Evolutionary conservation across 2,329 filamentous ascomycete species (phyloP).

Genomic region (Trichoderma endophyticum): DNA sequence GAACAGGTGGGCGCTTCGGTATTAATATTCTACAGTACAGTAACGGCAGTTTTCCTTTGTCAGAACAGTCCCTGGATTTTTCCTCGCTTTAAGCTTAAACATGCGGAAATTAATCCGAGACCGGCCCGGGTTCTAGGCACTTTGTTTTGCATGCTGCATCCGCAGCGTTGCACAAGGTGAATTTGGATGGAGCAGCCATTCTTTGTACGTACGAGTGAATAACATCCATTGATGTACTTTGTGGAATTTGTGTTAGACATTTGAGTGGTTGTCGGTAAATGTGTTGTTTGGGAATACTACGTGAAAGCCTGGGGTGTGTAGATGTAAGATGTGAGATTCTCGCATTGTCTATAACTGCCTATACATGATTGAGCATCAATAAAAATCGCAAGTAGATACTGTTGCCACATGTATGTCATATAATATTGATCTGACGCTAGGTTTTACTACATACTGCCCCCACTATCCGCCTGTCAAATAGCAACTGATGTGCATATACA

Average conservation of each 20-base stretch:
- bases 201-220: neutral
- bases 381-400: neutral
- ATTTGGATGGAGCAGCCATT: neutral
- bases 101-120: neutral
- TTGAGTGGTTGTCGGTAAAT: neutral
- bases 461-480: neutral
- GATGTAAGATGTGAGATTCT: neutral
- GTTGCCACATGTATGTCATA: neutral
- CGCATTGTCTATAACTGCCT: neutral
- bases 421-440: neutral
- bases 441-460: neutral
- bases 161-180: neutral
- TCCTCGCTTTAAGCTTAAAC: neutral
- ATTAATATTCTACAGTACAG: neutral
- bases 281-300: neutral
- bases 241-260: neutral
- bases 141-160: neutral
- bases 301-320: neutral
- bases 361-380: neutral
- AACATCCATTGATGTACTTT: neutral
- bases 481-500: neutral
- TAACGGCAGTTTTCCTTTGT: neutral
- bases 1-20: neutral
- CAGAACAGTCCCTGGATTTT: neutral
- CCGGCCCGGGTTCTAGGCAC: neutral